Conservation (phyloP, 805 yeast species). For the Barnettozyma sucrosica region DNA sequence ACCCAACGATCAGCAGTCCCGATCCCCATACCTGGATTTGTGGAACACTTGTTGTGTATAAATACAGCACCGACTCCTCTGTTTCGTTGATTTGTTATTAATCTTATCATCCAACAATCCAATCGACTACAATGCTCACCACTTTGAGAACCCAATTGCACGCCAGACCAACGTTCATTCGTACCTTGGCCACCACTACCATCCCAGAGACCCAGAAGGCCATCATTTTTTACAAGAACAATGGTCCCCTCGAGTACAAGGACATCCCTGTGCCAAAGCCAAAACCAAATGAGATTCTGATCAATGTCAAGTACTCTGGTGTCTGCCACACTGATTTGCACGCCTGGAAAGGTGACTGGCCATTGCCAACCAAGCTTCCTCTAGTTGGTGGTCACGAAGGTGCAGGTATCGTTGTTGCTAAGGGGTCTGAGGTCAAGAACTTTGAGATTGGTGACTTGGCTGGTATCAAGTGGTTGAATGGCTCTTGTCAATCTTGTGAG, state of each 20-base stretch:
- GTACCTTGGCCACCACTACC: slow-evolving; percentile 17
- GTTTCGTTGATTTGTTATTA: no score
- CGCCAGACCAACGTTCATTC: slow-evolving; percentile 7
- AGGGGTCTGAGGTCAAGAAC: slow-evolving; percentile 49
- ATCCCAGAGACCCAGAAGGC: slow-evolving; percentile 49
- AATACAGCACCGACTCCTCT: not conserved
- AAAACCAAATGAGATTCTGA: slow-evolving; percentile 48
- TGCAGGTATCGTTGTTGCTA: slow-evolving; percentile 57
- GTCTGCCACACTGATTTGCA: slow-evolving; percentile 64
- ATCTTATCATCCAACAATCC: not conserved
- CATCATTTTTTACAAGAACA: slow-evolving; percentile 43
- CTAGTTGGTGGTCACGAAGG: slow-evolving; percentile 67
- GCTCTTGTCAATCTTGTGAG: slow-evolving; percentile 57
- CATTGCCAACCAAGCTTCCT: slow-evolving; percentile 49
- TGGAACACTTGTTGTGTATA: not conserved
- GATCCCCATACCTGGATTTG: no score
- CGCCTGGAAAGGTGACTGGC: slow-evolving; percentile 70
- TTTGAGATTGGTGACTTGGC: slow-evolving; percentile 57
- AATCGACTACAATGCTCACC: not conserved
- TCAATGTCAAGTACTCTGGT: slow-evolving; percentile 58
- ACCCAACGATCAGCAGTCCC: no score
- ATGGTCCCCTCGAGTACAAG: slow-evolving; percentile 42
- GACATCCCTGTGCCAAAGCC: slow-evolving; percentile 56
- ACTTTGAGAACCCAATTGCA: slow-evolving; percentile 5
- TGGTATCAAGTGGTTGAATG: slow-evolving; percentile 60